A percentile compares a stretch with the other conserved stretches of the same genome.
Evolutionary conservation across 2,329 filamentous ascomycete genomes (phyloP).

Genomic region (Seiridium unicorne): DNA sequence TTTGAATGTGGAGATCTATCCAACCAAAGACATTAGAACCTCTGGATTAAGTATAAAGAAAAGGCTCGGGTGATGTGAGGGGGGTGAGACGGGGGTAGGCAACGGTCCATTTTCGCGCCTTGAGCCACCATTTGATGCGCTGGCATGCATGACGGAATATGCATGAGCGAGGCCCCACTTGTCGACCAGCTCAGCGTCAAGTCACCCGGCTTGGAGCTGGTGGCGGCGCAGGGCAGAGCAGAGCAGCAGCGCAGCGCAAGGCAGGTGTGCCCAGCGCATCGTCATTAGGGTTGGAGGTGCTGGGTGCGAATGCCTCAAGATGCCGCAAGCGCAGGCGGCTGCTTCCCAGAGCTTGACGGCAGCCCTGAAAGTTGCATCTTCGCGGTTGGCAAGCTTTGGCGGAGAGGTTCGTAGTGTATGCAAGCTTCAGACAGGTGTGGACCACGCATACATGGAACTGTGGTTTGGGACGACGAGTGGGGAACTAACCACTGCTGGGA

Average conservation of each 20-base stretch:
- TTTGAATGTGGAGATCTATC: slow-evolving; percentile 36
- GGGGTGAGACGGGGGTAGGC: slow-evolving; percentile 25
- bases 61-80: slow-evolving; percentile 33
- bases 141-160: slow-evolving; percentile 62
- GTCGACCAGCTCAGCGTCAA: slow-evolving; percentile 39
- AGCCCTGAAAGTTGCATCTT: background rate
- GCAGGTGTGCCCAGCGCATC: slow-evolving; percentile 26
- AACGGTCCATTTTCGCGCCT: slow-evolving; percentile 38
- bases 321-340: slow-evolving; percentile 12
- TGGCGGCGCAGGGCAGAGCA: slow-evolving; percentile 30
- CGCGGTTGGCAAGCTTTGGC: too few species aligned
- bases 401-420: background rate
- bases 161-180: slow-evolving; percentile 47
- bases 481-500: slow-evolving; percentile 20
- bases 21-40: slow-evolving; percentile 41
- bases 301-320: slow-evolving; percentile 10
- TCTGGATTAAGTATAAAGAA: slow-evolving; percentile 37
- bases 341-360: slow-evolving; percentile 15
- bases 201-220: slow-evolving; percentile 26
- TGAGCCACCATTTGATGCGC: slow-evolving; percentile 48
- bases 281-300: background rate
- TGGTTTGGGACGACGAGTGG: slow-evolving; percentile 24
- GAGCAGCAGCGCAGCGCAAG: slow-evolving; percentile 24
- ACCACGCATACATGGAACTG: slow-evolving; percentile 21
- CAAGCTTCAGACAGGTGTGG: background rate